phyloP scores from a whole-genome alignment of 140 eudicot species.

The Cichorium intybus region DNA sequence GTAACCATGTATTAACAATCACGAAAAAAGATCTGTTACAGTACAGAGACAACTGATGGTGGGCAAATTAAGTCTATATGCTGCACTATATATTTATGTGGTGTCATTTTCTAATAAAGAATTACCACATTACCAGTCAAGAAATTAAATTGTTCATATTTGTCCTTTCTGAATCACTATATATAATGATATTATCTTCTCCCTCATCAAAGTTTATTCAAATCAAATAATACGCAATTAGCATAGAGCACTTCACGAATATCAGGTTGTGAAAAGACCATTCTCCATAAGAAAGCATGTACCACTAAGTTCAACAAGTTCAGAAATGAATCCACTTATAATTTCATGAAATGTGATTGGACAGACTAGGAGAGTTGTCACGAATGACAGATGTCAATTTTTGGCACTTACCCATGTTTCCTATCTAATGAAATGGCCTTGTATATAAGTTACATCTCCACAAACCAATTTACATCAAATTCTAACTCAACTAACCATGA shows the following conservation, averaged over 20 bases:
- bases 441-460: slow-evolving; percentile 25
- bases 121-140: slow-evolving; percentile 3
- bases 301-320: slow-evolving; percentile 31
- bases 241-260: slow-evolving; percentile 12
- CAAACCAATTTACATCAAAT: slow-evolving; percentile 10
- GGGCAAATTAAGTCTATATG: slow-evolving; percentile 21
- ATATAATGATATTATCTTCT: slow-evolving; percentile 9
- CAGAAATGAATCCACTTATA: slow-evolving; percentile 23
- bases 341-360: slow-evolving; percentile 21
- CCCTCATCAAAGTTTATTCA: slow-evolving; percentile 9
- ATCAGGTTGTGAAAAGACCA: slow-evolving; percentile 31
- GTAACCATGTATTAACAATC: slow-evolving; percentile 11
- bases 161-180: background rate
- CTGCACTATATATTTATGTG: slow-evolving; percentile 31
- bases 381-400: slow-evolving; percentile 24
- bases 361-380: slow-evolving; percentile 7
- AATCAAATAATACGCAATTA: slow-evolving; percentile 18
- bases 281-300: slow-evolving; percentile 30
- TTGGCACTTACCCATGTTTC: slow-evolving; percentile 28
- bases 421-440: slow-evolving; percentile 15
- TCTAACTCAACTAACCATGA: slow-evolving; percentile 35
- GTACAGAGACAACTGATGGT: slow-evolving; percentile 34
- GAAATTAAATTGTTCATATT: background rate
- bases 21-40: background rate
- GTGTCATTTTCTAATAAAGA: slow-evolving; percentile 23